phyloP scores from a whole-genome alignment of 768 basidiomycete species.

The Mycena maculata region DNA sequence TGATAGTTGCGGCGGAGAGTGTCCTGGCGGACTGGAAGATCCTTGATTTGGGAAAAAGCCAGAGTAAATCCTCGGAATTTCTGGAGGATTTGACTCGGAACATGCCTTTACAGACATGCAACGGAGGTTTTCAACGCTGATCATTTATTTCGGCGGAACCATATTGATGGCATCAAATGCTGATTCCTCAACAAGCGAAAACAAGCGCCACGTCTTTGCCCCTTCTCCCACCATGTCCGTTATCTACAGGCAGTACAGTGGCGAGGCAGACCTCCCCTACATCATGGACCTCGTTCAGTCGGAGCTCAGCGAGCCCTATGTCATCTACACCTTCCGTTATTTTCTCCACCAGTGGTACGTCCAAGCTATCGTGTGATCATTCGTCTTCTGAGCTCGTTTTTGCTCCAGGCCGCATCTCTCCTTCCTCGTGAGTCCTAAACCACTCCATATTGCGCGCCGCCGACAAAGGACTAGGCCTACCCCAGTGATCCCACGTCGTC shows the following conservation, averaged over 20 bases:
- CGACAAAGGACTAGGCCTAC: slow-evolving; percentile 61
- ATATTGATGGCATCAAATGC: too few relatives aligned
- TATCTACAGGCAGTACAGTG: slow-evolving; percentile 26
- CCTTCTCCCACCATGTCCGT: slow-evolving; percentile 23
- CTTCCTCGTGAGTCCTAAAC: slow-evolving; percentile 79
- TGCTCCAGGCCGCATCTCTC: slow-evolving; percentile 25
- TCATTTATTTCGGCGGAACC: too few relatives aligned
- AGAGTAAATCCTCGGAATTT: too few relatives aligned
- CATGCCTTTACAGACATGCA: too few relatives aligned
- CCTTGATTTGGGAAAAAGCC: too few relatives aligned
- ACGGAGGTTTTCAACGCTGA: neutral
- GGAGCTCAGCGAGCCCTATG: slow-evolving; percentile 70
- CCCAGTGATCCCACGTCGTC: slow-evolving; percentile 55
- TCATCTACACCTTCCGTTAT: slow-evolving; percentile 96
- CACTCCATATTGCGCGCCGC: slow-evolving; percentile 11
- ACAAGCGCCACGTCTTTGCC: slow-evolving; percentile 24
- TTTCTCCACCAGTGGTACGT: slow-evolving; percentile 96
- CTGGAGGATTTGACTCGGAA: too few relatives aligned
- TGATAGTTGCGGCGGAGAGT: too few relatives aligned
- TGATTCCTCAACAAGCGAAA: too few relatives aligned
- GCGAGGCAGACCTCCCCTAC: slow-evolving; percentile 29
- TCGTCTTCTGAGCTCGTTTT: slow-evolving; percentile 44
- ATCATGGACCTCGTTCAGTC: slow-evolving; percentile 35
- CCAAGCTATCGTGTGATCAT: slow-evolving; percentile 9
- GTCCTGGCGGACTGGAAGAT: too few relatives aligned